Conservation (phyloP, 345 rosid species). For the Pugionium cornutum region DNA sequence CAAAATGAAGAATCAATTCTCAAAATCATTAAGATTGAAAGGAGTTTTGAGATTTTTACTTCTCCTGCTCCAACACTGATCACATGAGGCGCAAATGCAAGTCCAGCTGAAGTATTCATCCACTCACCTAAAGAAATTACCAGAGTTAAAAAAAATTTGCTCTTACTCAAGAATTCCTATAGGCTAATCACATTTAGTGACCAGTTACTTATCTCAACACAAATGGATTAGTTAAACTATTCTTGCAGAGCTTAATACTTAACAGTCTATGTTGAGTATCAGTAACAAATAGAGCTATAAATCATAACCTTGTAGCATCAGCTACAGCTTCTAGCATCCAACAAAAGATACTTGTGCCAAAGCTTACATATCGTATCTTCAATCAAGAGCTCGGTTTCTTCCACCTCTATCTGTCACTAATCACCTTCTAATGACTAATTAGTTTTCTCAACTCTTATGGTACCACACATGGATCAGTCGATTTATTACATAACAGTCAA, state of each 20-base stretch:
- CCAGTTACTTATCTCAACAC: too few relatives aligned
- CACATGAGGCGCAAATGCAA: slow-evolving; percentile 95
- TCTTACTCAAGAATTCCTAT: too few relatives aligned
- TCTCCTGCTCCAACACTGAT: slow-evolving; percentile 78
- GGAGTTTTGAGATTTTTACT: slow-evolving; percentile 42
- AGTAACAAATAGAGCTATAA: slow-evolving; percentile 12
- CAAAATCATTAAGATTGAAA: too few relatives aligned
- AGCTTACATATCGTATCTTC: too few relatives aligned
- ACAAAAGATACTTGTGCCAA: background rate
- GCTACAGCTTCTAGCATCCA: background rate
- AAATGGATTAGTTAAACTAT: background rate
- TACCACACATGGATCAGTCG: background rate
- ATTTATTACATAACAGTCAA: background rate
- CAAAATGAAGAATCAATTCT: too few relatives aligned
- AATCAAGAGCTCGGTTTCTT: too few relatives aligned
- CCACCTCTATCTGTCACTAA: too few relatives aligned
- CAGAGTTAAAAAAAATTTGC: background rate
- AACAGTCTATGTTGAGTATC: background rate
- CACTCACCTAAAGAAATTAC: slow-evolving; percentile 68
- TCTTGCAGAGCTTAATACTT: background rate
- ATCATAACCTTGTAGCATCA: background rate
- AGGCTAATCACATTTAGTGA: too few relatives aligned
- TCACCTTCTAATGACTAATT: too few relatives aligned
- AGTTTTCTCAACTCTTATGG: too few relatives aligned
- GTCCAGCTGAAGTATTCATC: slow-evolving; percentile 97